Evolutionary conservation across 1,139 yeast genomes (phyloP).

Genomic region (Pichia norvegensis): DNA sequence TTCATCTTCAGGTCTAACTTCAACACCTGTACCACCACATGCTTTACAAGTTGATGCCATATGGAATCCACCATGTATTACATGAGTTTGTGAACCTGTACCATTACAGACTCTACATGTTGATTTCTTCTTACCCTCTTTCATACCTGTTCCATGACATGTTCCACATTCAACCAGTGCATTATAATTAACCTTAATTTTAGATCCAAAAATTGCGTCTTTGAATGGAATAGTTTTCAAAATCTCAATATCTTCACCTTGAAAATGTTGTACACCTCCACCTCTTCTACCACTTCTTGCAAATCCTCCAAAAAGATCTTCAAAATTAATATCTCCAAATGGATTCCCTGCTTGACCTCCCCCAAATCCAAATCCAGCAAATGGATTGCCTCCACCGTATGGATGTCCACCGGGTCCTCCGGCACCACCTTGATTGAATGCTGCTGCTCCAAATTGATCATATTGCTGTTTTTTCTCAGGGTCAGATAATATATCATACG

Average conservation of each 20-base stretch:
- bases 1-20: conserved; percentile 57
- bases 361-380: conserved; percentile 32
- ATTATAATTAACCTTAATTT: conserved; percentile 57
- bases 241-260: conserved; percentile 86
- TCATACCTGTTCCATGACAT: conserved; percentile 82
- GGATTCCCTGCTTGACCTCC: conserved; percentile 26
- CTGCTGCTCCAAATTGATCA: conserved; percentile 86
- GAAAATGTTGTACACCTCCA: conserved; percentile 59
- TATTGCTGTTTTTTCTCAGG: conserved; percentile 81
- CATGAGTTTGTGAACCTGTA: conserved; percentile 81
- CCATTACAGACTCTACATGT: conserved; percentile 91
- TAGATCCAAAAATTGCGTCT: conserved; percentile 81
- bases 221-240: conserved; percentile 68
- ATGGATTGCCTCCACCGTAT: conserved; percentile 32
- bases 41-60: conserved; percentile 89
- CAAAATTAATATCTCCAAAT: conserved; percentile 52
- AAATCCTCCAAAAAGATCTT: conserved; percentile 63
- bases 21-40: conserved; percentile 87
- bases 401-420: conserved; percentile 40
- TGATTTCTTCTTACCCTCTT: conserved; percentile 63
- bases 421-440: conserved; percentile 47
- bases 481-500: conserved; percentile 86
- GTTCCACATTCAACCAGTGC: conserved; percentile 72
- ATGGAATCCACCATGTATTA: conserved; percentile 88
- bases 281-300: conserved; percentile 23